Evolutionary conservation across 768 basidiomycete species (phyloP).

Genomic region (Termitomyces sp.): DNA sequence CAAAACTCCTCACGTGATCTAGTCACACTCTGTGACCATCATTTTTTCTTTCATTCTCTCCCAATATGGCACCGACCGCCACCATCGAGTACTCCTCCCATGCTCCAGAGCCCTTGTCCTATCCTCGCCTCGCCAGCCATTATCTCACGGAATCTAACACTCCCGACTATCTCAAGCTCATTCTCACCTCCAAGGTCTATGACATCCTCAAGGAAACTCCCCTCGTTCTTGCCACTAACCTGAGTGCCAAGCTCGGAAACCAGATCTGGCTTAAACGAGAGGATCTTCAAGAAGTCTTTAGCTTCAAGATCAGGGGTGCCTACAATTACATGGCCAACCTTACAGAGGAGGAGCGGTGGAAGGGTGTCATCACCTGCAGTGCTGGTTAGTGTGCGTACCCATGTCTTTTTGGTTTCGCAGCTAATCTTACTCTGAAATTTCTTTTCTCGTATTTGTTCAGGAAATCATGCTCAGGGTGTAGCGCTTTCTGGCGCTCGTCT

Average conservation of each 20-base stretch:
- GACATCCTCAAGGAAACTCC: slow-evolving; percentile 88
- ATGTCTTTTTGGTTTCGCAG: slow-evolving; percentile 11
- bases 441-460: slow-evolving; percentile 31
- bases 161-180: slow-evolving; percentile 86
- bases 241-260: slow-evolving; percentile 85
- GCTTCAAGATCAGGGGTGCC: slow-evolving; percentile 97
- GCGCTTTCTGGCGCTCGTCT: slow-evolving; percentile 89
- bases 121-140: slow-evolving; percentile 64
- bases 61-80: slow-evolving; percentile 36
- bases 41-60: neutral
- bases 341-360: slow-evolving; percentile 86
- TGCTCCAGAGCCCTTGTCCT: slow-evolving; percentile 60
- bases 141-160: slow-evolving; percentile 57
- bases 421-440: slow-evolving; percentile 6
- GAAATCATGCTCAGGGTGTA: slow-evolving; percentile 98
- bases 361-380: slow-evolving; percentile 96
- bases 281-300: slow-evolving; percentile 95
- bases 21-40: slow-evolving; percentile 6
- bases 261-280: slow-evolving; percentile 96
- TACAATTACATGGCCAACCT: slow-evolving; percentile 98
- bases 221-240: slow-evolving; percentile 77
- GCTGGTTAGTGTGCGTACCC: slow-evolving; percentile 80
- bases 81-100: slow-evolving; percentile 65
- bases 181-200: slow-evolving; percentile 87
- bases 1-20: slow-evolving; percentile 9